Evolutionary conservation across 225 moss, liverwort and hornwort species (phyloP).

Genomic region (Ulota crispa): DNA sequence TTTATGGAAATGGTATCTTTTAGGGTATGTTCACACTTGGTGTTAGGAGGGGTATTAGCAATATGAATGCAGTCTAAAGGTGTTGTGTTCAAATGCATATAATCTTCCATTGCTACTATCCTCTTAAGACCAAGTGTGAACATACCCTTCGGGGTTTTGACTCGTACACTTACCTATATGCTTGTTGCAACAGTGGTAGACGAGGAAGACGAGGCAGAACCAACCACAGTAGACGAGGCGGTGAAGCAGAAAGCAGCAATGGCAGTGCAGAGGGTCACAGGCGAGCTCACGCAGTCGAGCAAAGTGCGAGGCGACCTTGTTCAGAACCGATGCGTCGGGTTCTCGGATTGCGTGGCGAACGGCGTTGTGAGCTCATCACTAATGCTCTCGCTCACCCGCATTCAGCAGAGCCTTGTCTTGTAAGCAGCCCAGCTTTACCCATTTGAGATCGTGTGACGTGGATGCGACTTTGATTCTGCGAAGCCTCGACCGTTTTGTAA

Average conservation of each 20-base stretch:
- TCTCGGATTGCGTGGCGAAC: slow-evolving; percentile 35
- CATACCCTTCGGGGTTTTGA: too few relatives aligned
- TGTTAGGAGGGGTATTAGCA: too few relatives aligned
- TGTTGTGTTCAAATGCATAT: too few relatives aligned
- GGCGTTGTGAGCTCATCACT: slow-evolving; percentile 73
- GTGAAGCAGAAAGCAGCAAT: slow-evolving; percentile 37
- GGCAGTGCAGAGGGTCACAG: slow-evolving; percentile 51
- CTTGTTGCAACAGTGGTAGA: slow-evolving; percentile 4
- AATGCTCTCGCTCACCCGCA: slow-evolving; percentile 69
- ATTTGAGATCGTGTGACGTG: too few relatives aligned
- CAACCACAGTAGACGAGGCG: slow-evolving; percentile 18
- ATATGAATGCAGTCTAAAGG: too few relatives aligned
- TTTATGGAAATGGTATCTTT: background rate
- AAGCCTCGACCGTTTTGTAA: background rate
- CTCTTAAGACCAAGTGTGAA: too few relatives aligned
- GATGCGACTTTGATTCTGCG: too few relatives aligned
- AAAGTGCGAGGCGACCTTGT: slow-evolving; percentile 46
- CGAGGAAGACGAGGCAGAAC: slow-evolving; percentile 26
- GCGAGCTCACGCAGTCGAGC: slow-evolving; percentile 63
- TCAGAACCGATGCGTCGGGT: slow-evolving; percentile 33
- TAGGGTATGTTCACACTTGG: too few relatives aligned
- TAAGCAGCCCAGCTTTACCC: slow-evolving; percentile 34
- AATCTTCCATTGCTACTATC: too few relatives aligned
- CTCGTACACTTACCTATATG: background rate
- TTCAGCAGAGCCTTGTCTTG: slow-evolving; percentile 87